phyloP scores from a whole-genome alignment of 108 stramenopile genomes.

The Nitzschia sp. region DNA sequence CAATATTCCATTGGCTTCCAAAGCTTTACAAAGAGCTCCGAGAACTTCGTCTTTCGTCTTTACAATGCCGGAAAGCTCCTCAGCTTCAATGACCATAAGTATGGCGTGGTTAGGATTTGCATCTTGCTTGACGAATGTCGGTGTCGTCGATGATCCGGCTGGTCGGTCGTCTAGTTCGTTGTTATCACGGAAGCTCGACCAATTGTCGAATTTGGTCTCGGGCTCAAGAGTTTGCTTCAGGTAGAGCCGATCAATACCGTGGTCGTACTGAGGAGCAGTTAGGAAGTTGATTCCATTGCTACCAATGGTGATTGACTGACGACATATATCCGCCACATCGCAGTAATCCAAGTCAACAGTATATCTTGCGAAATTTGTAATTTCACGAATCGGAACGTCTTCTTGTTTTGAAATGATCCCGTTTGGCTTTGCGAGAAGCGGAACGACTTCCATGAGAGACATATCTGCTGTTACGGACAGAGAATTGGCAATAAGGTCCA shows the following conservation, averaged over 20 bases:
- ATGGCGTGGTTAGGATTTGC: too few relatives aligned
- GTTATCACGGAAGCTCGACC: too few relatives aligned
- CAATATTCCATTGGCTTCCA: conserved; percentile 6
- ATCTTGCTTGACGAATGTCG: too few relatives aligned
- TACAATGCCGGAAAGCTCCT: conserved; percentile 40
- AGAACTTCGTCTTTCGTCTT: background rate
- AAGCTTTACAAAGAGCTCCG: background rate
- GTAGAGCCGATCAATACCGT: conserved; percentile 21
- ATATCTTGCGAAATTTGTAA: conserved; percentile 28
- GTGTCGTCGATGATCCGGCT: too few relatives aligned
- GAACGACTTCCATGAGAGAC: conserved; percentile 73
- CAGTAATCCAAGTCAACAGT: conserved; percentile 33
- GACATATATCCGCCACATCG: conserved; percentile 63
- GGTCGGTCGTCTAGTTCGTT: too few relatives aligned
- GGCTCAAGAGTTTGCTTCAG: conserved; percentile 5
- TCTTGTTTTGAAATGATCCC: conserved; percentile 90
- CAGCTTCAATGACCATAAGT: conserved; percentile 64
- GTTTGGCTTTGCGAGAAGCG: conserved; percentile 71
- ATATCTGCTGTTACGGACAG: conserved; percentile 71
- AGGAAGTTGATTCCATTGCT: conserved; percentile 51
- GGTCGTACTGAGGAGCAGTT: conserved; percentile 19
- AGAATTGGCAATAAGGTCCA: conserved; percentile 67
- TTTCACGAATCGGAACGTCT: conserved; percentile 12
- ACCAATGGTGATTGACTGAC: conserved; percentile 50
- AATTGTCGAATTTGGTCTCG: too few relatives aligned